Conservation (phyloP, 208 protist genomes). For the Crithidia bombi region DNA sequence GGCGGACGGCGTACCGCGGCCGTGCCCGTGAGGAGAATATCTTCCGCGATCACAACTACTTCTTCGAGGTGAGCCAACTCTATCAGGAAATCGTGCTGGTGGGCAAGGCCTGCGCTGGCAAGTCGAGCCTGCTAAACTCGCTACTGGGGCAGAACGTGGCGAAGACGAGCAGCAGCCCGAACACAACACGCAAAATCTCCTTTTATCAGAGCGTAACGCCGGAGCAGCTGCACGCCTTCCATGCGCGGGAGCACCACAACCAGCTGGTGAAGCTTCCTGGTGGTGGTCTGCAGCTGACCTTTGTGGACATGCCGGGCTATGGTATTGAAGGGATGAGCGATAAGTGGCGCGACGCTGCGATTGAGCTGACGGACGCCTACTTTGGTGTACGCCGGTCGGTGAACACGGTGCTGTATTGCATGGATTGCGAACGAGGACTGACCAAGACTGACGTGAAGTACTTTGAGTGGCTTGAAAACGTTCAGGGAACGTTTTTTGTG, state of each 20-base stretch:
- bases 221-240: slow-evolving; percentile 77
- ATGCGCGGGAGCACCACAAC: slow-evolving; percentile 68
- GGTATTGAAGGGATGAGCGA: slow-evolving; percentile 92
- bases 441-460: slow-evolving; percentile 90
- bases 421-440: slow-evolving; percentile 85
- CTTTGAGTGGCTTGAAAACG: slow-evolving; percentile 89
- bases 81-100: slow-evolving; percentile 92
- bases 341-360: slow-evolving; percentile 84
- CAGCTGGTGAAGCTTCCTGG: slow-evolving; percentile 88
- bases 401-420: slow-evolving; percentile 92
- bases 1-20: slow-evolving; percentile 35
- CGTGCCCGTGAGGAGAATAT: slow-evolving; percentile 56
- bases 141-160: slow-evolving; percentile 80
- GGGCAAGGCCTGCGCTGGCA: slow-evolving; percentile 82
- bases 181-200: slow-evolving; percentile 84
- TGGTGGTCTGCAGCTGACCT: slow-evolving; percentile 86
- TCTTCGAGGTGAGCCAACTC: slow-evolving; percentile 92
- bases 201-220: slow-evolving; percentile 91
- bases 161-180: slow-evolving; percentile 86
- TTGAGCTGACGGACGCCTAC: slow-evolving; percentile 89
- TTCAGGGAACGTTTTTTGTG: slow-evolving; percentile 88
- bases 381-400: slow-evolving; percentile 91
- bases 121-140: slow-evolving; percentile 89
- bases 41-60: slow-evolving; percentile 87
- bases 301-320: slow-evolving; percentile 92